Conservation (phyloP, 2,329 filamentous ascomycete genomes). For the Talaromyces pinophilus region DNA sequence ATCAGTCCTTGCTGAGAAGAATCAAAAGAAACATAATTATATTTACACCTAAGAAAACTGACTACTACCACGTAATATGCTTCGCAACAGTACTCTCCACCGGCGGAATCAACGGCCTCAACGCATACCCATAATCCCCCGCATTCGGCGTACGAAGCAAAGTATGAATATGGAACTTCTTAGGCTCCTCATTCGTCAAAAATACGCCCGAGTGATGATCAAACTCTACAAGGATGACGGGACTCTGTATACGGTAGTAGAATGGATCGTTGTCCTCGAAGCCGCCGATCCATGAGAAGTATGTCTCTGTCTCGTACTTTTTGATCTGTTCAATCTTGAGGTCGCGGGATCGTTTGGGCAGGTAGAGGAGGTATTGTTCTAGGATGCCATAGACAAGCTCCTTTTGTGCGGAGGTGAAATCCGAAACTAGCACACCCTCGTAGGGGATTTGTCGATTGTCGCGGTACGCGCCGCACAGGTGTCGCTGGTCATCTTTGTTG, state of each 20-base stretch:
- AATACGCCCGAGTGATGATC: conserved; percentile 81
- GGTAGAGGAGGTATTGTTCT: conserved; percentile 67
- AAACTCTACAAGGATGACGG: conserved; percentile 73
- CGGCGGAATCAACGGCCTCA: conserved; percentile 42
- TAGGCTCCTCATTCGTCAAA: conserved; percentile 69
- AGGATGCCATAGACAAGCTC: conserved; percentile 60
- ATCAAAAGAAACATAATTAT: neutral
- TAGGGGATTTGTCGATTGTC: conserved; percentile 77
- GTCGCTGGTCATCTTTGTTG: conserved; percentile 79
- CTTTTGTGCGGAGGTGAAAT: conserved; percentile 51
- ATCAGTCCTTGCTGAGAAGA: neutral
- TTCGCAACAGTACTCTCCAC: conserved; percentile 41
- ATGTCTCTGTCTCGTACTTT: conserved; percentile 66
- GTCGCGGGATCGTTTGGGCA: conserved; percentile 48
- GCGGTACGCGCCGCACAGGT: conserved; percentile 74
- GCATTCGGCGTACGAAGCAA: conserved; percentile 70
- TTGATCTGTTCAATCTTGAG: conserved; percentile 58
- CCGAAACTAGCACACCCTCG: conserved; percentile 63
- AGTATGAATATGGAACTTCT: conserved; percentile 79
- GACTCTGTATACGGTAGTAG: conserved; percentile 76
- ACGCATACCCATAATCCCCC: conserved; percentile 70
- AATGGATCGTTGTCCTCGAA: conserved; percentile 68
- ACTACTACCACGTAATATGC: conserved; percentile 36
- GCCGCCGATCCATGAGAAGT: conserved; percentile 75
- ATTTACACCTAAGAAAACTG: neutral